Percentiles rank a stretch among this genome's conserved stretches.
Evolutionary conservation across 306 rosid genomes (phyloP).

Genomic region (Vicia villosa): DNA sequence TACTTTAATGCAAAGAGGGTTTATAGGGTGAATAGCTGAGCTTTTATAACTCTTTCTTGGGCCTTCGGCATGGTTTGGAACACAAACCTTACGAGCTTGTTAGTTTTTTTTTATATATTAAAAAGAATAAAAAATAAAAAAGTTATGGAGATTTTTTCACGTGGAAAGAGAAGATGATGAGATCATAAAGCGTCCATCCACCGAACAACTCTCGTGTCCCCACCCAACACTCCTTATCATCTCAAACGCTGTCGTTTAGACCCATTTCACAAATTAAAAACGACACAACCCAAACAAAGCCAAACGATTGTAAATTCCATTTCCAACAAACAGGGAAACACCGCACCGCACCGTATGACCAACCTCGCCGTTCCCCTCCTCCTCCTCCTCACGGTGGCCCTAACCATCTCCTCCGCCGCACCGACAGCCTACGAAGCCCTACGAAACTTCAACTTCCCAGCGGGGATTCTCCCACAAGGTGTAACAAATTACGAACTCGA

Average conservation of each 20-base stretch:
- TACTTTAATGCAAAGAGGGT: too few relatives aligned
- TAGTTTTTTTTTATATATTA: too few relatives aligned
- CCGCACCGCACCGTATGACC: slow-evolving; percentile 32
- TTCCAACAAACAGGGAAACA: background rate
- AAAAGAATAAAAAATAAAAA: too few relatives aligned
- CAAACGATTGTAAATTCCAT: background rate
- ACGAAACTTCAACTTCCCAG: slow-evolving; percentile 56
- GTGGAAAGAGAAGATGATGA: too few relatives aligned
- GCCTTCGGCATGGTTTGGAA: too few relatives aligned
- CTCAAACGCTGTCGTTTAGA: background rate
- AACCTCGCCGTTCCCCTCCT: slow-evolving; percentile 29
- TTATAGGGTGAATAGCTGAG: too few relatives aligned
- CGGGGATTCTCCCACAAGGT: slow-evolving; percentile 77
- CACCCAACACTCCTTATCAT: background rate
- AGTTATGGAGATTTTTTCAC: too few relatives aligned
- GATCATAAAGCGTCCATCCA: background rate
- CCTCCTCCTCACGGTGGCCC: slow-evolving; percentile 39
- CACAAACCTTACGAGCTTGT: too few relatives aligned
- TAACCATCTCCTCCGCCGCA: slow-evolving; percentile 8
- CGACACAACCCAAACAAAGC: background rate
- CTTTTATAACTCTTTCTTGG: too few relatives aligned
- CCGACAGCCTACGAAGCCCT: slow-evolving; percentile 63
- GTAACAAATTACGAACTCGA: slow-evolving; percentile 54
- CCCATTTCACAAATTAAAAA: background rate
- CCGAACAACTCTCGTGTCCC: background rate